These are phyloP conservation scores for Trichoderma sp. DNA, from an alignment of 2,329 filamentous ascomycete genomes.

Conservation along the genomic window DNA sequence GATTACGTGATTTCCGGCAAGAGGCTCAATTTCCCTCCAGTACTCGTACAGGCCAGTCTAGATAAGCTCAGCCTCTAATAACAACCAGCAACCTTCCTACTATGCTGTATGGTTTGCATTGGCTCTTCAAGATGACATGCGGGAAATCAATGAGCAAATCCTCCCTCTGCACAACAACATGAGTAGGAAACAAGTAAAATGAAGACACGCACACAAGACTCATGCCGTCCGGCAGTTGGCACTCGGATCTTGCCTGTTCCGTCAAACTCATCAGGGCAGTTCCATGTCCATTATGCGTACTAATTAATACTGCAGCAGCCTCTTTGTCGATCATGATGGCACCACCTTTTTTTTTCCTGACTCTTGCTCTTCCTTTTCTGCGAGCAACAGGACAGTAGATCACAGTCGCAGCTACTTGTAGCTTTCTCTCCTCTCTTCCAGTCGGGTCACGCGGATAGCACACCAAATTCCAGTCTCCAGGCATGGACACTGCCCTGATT, in stretches of 20 bases:
- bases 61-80: background rate
- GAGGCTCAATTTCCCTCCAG: background rate
- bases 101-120: background rate
- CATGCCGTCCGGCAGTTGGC: background rate
- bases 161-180: background rate
- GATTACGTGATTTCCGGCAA: slow-evolving; percentile 13
- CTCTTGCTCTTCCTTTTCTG: background rate
- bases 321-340: background rate
- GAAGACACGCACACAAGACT: background rate
- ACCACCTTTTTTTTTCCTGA: background rate
- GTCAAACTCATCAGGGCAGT: background rate
- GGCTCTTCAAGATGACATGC: background rate
- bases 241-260: background rate
- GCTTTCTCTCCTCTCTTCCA: background rate
- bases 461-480: background rate
- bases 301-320: background rate
- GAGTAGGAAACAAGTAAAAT: background rate
- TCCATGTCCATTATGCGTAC: background rate
- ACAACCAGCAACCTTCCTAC: background rate
- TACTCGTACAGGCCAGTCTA: background rate
- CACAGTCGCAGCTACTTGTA: background rate
- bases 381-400: background rate
- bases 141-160: background rate
- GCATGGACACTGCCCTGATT: background rate
- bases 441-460: background rate